Conservation (phyloP, 495 filamentous ascomycete species). For the Neurospora sublineolata region DNA sequence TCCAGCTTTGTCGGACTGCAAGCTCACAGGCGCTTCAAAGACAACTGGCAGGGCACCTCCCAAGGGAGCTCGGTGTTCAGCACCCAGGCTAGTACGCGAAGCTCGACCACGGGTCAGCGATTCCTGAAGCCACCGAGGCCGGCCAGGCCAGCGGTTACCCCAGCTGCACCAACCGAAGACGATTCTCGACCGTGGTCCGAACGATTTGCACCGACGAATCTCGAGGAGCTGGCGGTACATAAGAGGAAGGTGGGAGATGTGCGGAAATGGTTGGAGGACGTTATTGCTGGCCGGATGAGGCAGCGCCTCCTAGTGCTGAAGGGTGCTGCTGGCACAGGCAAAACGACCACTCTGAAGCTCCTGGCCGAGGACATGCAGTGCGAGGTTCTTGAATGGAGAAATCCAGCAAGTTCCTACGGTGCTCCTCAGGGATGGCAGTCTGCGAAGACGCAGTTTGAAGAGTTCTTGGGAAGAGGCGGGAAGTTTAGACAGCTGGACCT, state of each 20-base stretch:
- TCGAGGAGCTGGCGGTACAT: slow-evolving; percentile 85
- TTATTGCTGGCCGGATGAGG: slow-evolving; percentile 49
- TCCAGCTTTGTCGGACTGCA: slow-evolving; percentile 34
- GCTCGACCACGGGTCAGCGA: slow-evolving; percentile 17
- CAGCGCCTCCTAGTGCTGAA: slow-evolving; percentile 73
- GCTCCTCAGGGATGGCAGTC: slow-evolving; percentile 48
- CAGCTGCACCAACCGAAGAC: slow-evolving; percentile 13
- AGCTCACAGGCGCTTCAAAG: slow-evolving; percentile 34
- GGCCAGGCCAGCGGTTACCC: slow-evolving; percentile 4
- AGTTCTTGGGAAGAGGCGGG: slow-evolving; percentile 71
- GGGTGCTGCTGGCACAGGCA: slow-evolving; percentile 85
- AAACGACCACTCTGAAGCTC: slow-evolving; percentile 73
- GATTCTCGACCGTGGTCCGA: slow-evolving; percentile 73
- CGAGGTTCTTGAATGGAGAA: slow-evolving; percentile 81
- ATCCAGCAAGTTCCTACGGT: slow-evolving; percentile 53
- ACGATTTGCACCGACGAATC: slow-evolving; percentile 55
- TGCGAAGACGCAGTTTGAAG: slow-evolving; percentile 73
- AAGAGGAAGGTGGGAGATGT: slow-evolving; percentile 89
- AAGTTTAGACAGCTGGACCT: slow-evolving; percentile 68
- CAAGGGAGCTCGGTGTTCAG: background rate
- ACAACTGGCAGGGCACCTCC: slow-evolving; percentile 2
- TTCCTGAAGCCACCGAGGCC: slow-evolving; percentile 23
- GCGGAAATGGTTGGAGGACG: slow-evolving; percentile 63
- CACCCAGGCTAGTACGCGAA: slow-evolving; percentile 3
- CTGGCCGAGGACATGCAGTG: slow-evolving; percentile 61